These are phyloP conservation scores for Fistulinella staudtii DNA, from an alignment of 1,284 basidiomycete species.

Conservation along the genomic window DNA sequence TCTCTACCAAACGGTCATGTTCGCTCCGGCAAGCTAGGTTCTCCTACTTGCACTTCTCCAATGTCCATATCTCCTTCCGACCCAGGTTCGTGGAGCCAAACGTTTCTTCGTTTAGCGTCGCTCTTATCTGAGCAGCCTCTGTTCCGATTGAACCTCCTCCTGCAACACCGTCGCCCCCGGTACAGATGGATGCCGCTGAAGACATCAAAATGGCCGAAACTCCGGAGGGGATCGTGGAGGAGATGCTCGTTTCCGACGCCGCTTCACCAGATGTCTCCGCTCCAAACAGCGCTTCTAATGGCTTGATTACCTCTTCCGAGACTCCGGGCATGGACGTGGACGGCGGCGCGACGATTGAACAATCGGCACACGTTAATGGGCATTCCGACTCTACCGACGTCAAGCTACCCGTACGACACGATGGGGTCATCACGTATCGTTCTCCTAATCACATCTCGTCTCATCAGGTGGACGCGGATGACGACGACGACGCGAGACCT, in stretches of 20 bases:
- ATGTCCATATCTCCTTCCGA: slow-evolving; percentile 46
- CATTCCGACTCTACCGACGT: slow-evolving; percentile 23
- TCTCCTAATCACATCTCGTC: slow-evolving; percentile 38
- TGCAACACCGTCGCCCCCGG: slow-evolving; percentile 46
- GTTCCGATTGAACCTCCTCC: slow-evolving; percentile 44
- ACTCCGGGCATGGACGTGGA: slow-evolving; percentile 22
- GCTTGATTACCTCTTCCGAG: slow-evolving; percentile 21
- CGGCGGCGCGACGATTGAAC: slow-evolving; percentile 51
- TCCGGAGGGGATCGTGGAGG: slow-evolving; percentile 21
- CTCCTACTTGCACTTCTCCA: slow-evolving; percentile 29
- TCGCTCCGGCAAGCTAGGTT: slow-evolving; percentile 45
- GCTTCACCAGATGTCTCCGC: slow-evolving; percentile 11
- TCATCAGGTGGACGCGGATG: slow-evolving; percentile 31
- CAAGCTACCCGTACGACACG: slow-evolving; percentile 30
- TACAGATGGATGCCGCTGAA: slow-evolving; percentile 42
- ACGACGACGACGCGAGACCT: slow-evolving; percentile 51
- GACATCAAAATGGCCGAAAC: slow-evolving; percentile 51
- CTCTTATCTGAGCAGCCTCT: slow-evolving; percentile 38
- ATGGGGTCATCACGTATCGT: slow-evolving; percentile 37
- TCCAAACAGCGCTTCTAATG: slow-evolving; percentile 11
- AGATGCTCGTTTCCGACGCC: slow-evolving; percentile 14
- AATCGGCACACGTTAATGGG: slow-evolving; percentile 37
- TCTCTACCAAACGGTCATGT: slow-evolving; percentile 60
- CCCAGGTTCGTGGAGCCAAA: slow-evolving; percentile 42
- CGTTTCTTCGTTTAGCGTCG: slow-evolving; percentile 15